Percentiles rank a stretch among this genome's conserved stretches.
phyloP scores from a whole-genome alignment of 305 asterid species.

The Lippia alba region DNA sequence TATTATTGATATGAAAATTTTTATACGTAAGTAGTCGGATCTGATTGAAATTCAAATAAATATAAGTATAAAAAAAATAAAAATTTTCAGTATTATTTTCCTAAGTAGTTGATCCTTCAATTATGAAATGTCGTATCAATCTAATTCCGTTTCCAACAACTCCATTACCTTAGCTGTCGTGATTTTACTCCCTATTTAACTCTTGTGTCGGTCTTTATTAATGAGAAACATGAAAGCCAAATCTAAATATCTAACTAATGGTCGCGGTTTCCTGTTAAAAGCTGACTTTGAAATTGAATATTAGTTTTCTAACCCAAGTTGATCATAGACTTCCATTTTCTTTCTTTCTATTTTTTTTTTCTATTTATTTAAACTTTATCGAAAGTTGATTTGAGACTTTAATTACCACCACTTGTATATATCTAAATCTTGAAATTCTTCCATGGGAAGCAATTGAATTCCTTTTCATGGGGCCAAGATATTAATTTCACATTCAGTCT shows the following conservation, averaged over 20 bases:
- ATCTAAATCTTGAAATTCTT: background rate
- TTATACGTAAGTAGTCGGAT: too few relatives aligned
- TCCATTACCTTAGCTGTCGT: constrained; percentile 8
- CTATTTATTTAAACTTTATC: too few relatives aligned
- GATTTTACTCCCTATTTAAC: constrained; percentile 17
- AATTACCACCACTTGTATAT: background rate
- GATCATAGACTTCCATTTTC: background rate
- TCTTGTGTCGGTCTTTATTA: background rate
- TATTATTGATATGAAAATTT: too few relatives aligned
- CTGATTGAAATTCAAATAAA: too few relatives aligned
- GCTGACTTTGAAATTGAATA: constrained; percentile 39
- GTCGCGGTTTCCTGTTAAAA: constrained; percentile 17
- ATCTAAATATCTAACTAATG: background rate
- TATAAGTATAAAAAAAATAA: too few relatives aligned
- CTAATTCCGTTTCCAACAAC: constrained; percentile 31
- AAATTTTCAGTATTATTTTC: too few relatives aligned
- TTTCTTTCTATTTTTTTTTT: too few relatives aligned
- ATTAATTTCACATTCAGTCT: too few relatives aligned
- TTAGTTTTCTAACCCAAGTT: constrained; percentile 13
- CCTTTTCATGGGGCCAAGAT: too few relatives aligned
- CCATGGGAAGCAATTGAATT: background rate
- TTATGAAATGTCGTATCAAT: too few relatives aligned
- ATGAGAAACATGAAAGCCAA: background rate
- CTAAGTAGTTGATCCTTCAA: too few relatives aligned
- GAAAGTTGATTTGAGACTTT: background rate